phyloP scores from a whole-genome alignment of 192 early-diverging fungal genomes.

The Anaeromyces robustus region DNA sequence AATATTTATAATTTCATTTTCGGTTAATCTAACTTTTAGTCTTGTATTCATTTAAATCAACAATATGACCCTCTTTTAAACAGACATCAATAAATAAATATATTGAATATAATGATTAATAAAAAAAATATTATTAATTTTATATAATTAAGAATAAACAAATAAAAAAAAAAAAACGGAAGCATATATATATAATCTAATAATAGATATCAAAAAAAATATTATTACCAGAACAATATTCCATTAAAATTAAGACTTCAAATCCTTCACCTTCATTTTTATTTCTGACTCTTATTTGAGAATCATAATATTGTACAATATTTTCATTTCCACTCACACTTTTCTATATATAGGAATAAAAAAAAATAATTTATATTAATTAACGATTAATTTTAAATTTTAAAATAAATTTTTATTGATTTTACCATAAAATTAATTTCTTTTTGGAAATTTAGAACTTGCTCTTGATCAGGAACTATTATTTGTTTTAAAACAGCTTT shows the following conservation, averaged over 20 bases:
- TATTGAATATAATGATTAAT: too few relatives aligned
- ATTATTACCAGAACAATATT: constrained; percentile 67
- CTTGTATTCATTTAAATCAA: constrained; percentile 77
- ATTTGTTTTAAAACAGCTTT: constrained; percentile 69
- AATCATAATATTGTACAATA: constrained; percentile 67
- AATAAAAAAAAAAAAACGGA: neutral
- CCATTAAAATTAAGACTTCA: constrained; percentile 79
- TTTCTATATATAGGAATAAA: constrained; percentile 17
- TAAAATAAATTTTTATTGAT: too few relatives aligned
- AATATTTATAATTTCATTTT: constrained; percentile 75
- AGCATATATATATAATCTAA: too few relatives aligned
- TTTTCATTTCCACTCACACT: constrained; percentile 60
- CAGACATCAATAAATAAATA: too few relatives aligned
- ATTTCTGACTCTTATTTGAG: constrained; percentile 29
- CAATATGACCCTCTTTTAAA: constrained; percentile 55
- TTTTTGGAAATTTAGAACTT: constrained; percentile 39
- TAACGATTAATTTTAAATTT: too few relatives aligned
- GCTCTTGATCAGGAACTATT: constrained; percentile 48
- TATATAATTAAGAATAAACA: too few relatives aligned
- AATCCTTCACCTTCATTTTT: constrained; percentile 50
- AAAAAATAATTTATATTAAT: neutral
- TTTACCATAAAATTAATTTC: constrained; percentile 69
- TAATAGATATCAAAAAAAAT: too few relatives aligned
- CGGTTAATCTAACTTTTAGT: constrained; percentile 52
- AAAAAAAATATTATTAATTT: too few relatives aligned